Percentiles rank a stretch among this genome's conserved stretches.
Conservation (phyloP, 2,329 filamentous ascomycete genomes). For the Monilinia vaccinii-corymbosi region DNA sequence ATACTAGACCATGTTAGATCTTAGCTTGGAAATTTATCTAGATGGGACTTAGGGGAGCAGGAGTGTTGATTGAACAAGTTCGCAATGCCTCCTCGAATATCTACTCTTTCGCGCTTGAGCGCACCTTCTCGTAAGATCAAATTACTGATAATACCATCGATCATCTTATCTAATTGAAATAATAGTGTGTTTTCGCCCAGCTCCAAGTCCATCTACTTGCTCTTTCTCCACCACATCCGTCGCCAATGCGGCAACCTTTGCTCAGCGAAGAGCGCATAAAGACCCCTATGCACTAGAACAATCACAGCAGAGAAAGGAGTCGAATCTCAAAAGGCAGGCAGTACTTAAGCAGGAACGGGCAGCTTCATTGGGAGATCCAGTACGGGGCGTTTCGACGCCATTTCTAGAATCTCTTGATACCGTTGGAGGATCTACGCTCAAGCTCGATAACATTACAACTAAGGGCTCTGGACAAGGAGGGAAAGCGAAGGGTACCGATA, state of each 20-base stretch:
- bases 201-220: conserved; percentile 38
- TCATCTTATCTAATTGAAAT: conserved; percentile 8
- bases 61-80: not conserved
- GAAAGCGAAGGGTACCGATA: conserved; percentile 37
- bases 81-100: conserved; percentile 59
- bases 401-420: conserved; percentile 77
- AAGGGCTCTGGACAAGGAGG: conserved; percentile 37
- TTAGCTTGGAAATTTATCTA: conserved; percentile 11
- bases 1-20: conserved; percentile 26
- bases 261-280: conserved; percentile 58
- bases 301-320: conserved; percentile 72
- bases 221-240: conserved; percentile 51
- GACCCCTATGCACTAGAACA: conserved; percentile 80
- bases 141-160: not conserved
- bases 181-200: conserved; percentile 52
- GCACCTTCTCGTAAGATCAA: conserved; percentile 47
- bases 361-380: conserved; percentile 61
- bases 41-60: conserved; percentile 7
- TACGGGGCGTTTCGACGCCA: conserved; percentile 69
- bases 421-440: conserved; percentile 31
- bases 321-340: conserved; percentile 67
- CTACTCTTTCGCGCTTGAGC: conserved; percentile 49
- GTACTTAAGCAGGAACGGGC: conserved; percentile 58
- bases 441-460: conserved; percentile 19
- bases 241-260: conserved; percentile 47